These are phyloP conservation scores for Hawksworthiomyces lignivorus DNA, from an alignment of 2,329 filamentous ascomycete genomes.

Conservation along the genomic window DNA sequence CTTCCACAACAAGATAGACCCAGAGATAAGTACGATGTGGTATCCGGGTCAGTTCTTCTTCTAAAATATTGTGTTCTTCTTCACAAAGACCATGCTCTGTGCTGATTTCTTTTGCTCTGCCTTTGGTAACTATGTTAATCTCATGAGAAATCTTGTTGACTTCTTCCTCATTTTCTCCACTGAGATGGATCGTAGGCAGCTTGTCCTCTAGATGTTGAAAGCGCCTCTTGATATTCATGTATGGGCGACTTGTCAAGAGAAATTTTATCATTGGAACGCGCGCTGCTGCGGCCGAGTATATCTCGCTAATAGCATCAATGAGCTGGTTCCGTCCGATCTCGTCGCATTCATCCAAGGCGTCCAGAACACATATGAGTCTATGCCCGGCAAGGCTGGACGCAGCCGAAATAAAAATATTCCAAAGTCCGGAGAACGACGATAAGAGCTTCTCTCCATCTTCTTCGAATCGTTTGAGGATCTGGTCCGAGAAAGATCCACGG, in stretches of 20 bases:
- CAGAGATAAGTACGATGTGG: too few relatives aligned
- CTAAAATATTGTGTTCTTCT: too few relatives aligned
- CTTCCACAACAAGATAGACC: too few relatives aligned
- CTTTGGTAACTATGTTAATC: conserved; percentile 21
- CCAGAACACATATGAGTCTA: too few relatives aligned
- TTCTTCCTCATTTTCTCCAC: conserved; percentile 22
- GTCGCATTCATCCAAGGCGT: too few relatives aligned
- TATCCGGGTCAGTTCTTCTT: too few relatives aligned
- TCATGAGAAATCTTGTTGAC: conserved; percentile 21
- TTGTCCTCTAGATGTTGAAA: conserved; percentile 17
- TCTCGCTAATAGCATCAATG: too few relatives aligned
- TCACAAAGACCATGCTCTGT: too few relatives aligned
- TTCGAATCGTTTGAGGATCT: not conserved
- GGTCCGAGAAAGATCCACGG: not conserved
- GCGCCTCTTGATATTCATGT: conserved; percentile 18
- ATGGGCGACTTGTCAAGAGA: conserved; percentile 28
- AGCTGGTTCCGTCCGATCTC: too few relatives aligned
- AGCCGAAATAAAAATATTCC: not conserved
- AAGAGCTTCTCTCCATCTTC: not conserved
- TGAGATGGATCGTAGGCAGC: conserved; percentile 23
- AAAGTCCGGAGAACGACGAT: not conserved
- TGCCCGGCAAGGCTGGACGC: not conserved
- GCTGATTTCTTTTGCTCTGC: too few relatives aligned
- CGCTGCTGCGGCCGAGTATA: conserved; percentile 1
- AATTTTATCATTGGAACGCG: conserved; percentile 18